Evolutionary conservation across 2,329 filamentous ascomycete genomes (phyloP).

Genomic region (Xylariaceae sp.): DNA sequence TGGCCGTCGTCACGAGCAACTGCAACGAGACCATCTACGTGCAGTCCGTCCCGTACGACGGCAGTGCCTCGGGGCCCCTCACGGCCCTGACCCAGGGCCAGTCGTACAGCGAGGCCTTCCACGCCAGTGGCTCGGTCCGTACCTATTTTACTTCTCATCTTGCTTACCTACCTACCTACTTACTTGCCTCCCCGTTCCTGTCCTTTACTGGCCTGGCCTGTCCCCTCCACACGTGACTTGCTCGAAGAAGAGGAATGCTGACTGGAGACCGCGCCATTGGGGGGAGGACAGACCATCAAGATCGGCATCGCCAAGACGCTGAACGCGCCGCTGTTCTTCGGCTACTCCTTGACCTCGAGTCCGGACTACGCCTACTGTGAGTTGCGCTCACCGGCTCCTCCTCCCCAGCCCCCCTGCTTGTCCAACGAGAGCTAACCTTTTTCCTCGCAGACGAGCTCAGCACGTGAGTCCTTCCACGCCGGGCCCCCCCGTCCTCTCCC

Average conservation of each 20-base stretch:
- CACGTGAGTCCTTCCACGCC: constrained; percentile 23
- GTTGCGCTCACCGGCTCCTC: too few relatives aligned
- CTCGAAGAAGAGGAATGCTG: constrained; percentile 5
- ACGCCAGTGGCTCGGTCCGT: constrained; percentile 28
- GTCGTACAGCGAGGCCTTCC: constrained; percentile 28
- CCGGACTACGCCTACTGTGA: constrained; percentile 33
- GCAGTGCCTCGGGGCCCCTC: constrained; percentile 23
- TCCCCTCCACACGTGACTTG: too few relatives aligned
- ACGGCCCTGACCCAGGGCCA: constrained; percentile 19
- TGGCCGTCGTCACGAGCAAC: constrained; percentile 29
- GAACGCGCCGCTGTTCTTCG: constrained; percentile 31
- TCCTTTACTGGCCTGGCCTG: too few relatives aligned
- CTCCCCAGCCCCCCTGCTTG: too few relatives aligned
- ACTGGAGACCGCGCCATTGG: constrained; percentile 6
- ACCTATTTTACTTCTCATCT: background rate
- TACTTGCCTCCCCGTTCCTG: too few relatives aligned
- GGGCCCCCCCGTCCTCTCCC: too few relatives aligned
- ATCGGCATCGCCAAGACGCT: constrained; percentile 31
- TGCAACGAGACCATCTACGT: constrained; percentile 27
- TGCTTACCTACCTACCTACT: background rate
- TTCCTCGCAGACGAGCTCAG: constrained; percentile 29
- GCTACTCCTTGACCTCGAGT: constrained; percentile 30
- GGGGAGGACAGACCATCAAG: constrained; percentile 30
- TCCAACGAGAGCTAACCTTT: constrained; percentile 1
- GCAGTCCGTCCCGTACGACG: constrained; percentile 29